phyloP scores from a whole-genome alignment of 495 filamentous ascomycete genomes.

The Friedmanniomyces simplex region DNA sequence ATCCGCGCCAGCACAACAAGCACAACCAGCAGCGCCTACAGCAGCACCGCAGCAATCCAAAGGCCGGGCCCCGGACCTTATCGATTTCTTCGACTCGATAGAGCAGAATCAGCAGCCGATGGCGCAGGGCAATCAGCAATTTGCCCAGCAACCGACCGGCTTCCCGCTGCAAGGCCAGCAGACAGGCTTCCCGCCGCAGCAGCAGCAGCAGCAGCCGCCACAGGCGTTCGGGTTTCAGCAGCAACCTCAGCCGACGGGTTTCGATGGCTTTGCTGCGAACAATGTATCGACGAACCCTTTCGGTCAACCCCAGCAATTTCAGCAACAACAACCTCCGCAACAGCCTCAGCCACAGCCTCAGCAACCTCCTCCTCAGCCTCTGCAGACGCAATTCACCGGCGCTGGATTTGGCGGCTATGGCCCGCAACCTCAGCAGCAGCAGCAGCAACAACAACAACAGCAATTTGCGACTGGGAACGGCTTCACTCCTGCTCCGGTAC shows the following conservation, averaged over 20 bases:
- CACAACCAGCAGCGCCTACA: slow-evolving; percentile 11
- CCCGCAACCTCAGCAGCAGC: slow-evolving; percentile 49
- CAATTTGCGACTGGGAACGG: slow-evolving; percentile 38
- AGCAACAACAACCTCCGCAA: slow-evolving; percentile 37
- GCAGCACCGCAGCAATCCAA: slow-evolving; percentile 30
- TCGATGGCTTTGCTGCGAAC: slow-evolving; percentile 7
- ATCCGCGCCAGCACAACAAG: not conserved
- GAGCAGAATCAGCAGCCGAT: slow-evolving; percentile 78
- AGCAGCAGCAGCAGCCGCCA: slow-evolving; percentile 32
- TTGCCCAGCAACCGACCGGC: slow-evolving; percentile 43
- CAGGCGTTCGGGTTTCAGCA: slow-evolving; percentile 33
- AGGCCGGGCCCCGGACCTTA: slow-evolving; percentile 69
- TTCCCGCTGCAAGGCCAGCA: slow-evolving; percentile 28
- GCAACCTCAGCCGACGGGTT: slow-evolving; percentile 27
- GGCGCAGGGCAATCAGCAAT: slow-evolving; percentile 35
- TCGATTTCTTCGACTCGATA: slow-evolving; percentile 98
- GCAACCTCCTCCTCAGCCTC: slow-evolving; percentile 27
- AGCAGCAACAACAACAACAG: slow-evolving; percentile 45
- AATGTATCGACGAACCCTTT: slow-evolving; percentile 40
- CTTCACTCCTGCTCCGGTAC: slow-evolving; percentile 3
- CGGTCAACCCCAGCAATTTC: slow-evolving; percentile 40
- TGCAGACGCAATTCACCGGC: slow-evolving; percentile 50
- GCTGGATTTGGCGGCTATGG: slow-evolving; percentile 77
- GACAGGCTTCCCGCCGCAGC: slow-evolving; percentile 17
- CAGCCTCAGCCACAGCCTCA: slow-evolving; percentile 34